A percentile compares a stretch with the other conserved stretches of the same genome.
These are phyloP conservation scores for Rosa persica DNA, from an alignment of 306 rosid genomes.

Conservation along the genomic window DNA sequence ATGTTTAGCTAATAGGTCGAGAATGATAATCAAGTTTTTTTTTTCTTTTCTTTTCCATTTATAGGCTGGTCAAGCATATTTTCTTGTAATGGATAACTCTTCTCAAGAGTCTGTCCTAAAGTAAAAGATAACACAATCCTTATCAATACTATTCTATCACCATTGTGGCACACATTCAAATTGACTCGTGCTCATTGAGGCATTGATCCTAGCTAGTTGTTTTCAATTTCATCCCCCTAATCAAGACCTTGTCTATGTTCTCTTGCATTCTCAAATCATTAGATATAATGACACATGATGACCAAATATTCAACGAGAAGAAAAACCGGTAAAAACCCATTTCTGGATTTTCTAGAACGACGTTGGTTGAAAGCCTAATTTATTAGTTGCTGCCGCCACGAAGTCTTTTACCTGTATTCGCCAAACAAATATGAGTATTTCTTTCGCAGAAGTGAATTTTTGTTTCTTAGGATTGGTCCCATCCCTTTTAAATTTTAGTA, in stretches of 20 bases:
- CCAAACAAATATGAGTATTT: background rate
- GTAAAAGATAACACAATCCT: background rate
- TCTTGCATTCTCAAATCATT: background rate
- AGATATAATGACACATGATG: background rate
- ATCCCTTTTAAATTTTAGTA: background rate
- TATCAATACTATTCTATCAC: background rate
- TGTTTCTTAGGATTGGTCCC: background rate
- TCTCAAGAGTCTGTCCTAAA: background rate
- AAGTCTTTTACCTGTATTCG: background rate
- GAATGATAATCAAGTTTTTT: too few relatives aligned
- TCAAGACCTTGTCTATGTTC: background rate
- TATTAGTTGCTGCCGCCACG: background rate
- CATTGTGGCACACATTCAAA: background rate
- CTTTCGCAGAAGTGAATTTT: background rate
- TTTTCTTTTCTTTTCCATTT: too few relatives aligned
- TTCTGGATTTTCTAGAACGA: conserved; percentile 14
- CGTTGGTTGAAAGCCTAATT: background rate
- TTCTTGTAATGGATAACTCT: background rate
- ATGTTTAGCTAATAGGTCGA: too few relatives aligned
- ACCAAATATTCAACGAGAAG: conserved; percentile 16
- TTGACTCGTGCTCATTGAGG: background rate
- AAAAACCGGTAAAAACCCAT: conserved; percentile 3
- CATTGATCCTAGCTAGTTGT: background rate
- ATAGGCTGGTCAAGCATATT: too few relatives aligned
- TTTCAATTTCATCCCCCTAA: background rate